These are phyloP conservation scores for Stygiomarasmius scandens DNA, from an alignment of 1,284 basidiomycete genomes.

Conservation along the genomic window DNA sequence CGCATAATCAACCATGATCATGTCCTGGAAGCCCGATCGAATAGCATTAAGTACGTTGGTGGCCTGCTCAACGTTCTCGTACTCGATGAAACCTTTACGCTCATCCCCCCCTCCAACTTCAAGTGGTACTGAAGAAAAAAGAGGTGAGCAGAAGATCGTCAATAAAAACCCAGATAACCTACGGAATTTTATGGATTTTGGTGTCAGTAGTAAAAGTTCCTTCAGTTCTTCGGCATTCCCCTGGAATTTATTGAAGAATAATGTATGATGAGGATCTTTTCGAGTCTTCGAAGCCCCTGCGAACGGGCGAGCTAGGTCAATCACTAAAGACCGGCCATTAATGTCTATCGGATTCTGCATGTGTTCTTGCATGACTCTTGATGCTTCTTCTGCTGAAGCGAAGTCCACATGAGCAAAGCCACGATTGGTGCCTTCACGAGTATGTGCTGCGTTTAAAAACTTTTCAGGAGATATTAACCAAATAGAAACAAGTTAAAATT, in stretches of 20 bases:
- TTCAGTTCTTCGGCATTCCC: conserved; percentile 32
- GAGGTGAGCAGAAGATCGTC: conserved; percentile 4
- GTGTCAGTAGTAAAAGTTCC: conserved; percentile 15
- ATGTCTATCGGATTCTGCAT: conserved; percentile 45
- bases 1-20: too few species aligned
- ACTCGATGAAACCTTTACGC: conserved; percentile 41
- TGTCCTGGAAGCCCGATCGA: too few species aligned
- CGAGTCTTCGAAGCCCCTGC: too few species aligned
- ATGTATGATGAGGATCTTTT: conserved; percentile 37
- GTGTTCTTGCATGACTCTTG: conserved; percentile 35
- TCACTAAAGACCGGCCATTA: conserved; percentile 41
- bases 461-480: too few species aligned
- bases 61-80: conserved; percentile 35
- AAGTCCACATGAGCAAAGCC: conserved; percentile 52
- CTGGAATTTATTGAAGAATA: conserved; percentile 40
- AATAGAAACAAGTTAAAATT: too few species aligned
- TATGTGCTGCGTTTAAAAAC: conserved; percentile 31
- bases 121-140: neutral
- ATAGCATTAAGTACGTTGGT: conserved; percentile 34
- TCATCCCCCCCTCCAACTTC: conserved; percentile 33
- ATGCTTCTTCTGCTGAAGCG: conserved; percentile 35
- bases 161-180: neutral
- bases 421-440: conserved; percentile 36
- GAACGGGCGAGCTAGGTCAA: conserved; percentile 40
- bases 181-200: neutral